Conservation (phyloP, 805 yeast genomes). For the Wickerhamomyces chaumierensis region DNA sequence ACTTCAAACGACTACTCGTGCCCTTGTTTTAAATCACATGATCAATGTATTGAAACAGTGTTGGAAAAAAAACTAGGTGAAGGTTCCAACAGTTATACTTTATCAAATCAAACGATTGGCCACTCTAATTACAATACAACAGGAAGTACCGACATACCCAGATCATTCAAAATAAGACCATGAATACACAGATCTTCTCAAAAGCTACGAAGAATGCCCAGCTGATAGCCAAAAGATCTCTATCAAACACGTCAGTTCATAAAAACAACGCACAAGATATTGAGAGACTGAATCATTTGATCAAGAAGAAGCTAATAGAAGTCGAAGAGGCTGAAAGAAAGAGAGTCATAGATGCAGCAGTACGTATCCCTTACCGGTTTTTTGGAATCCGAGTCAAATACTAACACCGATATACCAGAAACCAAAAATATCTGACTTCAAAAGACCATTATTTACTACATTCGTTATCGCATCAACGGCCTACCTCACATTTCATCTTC, state of each 20-base stretch:
- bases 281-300: slow-evolving; percentile 12
- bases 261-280: slow-evolving; percentile 13
- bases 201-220: not conserved
- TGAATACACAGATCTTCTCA: not conserved
- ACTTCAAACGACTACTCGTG: too few relatives aligned
- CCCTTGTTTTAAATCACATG: too few relatives aligned
- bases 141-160: too few relatives aligned
- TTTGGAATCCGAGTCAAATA: not conserved
- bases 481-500: slow-evolving; percentile 12
- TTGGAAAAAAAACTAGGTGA: too few relatives aligned
- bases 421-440: slow-evolving; percentile 17
- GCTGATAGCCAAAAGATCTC: not conserved
- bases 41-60: too few relatives aligned
- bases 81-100: too few relatives aligned
- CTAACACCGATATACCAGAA: slow-evolving; percentile 7
- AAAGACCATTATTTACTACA: slow-evolving; percentile 14
- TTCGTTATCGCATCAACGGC: slow-evolving; percentile 16
- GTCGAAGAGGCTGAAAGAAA: slow-evolving; percentile 10
- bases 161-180: too few relatives aligned
- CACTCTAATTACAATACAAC: too few relatives aligned
- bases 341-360: slow-evolving; percentile 6
- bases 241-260: not conserved
- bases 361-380: slow-evolving; percentile 2
- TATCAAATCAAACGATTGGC: too few relatives aligned
- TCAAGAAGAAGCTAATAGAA: slow-evolving; percentile 13